phyloP scores from a whole-genome alignment of 2,329 filamentous ascomycete species.

The Pseudogymnoascus sp. region DNA sequence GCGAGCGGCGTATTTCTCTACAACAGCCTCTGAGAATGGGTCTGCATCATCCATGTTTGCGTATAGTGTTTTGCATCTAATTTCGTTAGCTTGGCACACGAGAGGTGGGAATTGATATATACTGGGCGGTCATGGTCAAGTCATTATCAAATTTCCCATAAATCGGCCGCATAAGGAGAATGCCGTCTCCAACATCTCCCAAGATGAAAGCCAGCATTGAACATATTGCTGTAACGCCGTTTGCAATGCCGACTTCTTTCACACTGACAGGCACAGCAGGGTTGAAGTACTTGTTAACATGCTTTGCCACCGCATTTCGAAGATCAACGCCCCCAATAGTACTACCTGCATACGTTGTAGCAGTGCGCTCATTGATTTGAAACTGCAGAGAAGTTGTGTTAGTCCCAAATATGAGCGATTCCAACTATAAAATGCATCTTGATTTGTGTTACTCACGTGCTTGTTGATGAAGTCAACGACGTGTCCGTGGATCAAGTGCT shows the following conservation, averaged over 20 bases:
- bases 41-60: slow-evolving; percentile 32
- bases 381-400: slow-evolving; percentile 24
- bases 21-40: slow-evolving; percentile 30
- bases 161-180: slow-evolving; percentile 38
- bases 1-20: slow-evolving; percentile 33
- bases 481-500: slow-evolving; percentile 33
- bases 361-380: not conserved
- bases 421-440: not conserved
- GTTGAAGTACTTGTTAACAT: slow-evolving; percentile 36
- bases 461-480: slow-evolving; percentile 33
- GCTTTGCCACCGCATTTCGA: slow-evolving; percentile 33
- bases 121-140: slow-evolving; percentile 30
- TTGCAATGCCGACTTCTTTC: slow-evolving; percentile 34
- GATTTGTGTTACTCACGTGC: slow-evolving; percentile 23
- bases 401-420: slow-evolving; percentile 20
- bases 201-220: slow-evolving; percentile 37
- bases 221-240: slow-evolving; percentile 35
- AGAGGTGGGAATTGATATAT: slow-evolving; percentile 12
- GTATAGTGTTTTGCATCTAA: slow-evolving; percentile 12
- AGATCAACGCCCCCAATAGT: slow-evolving; percentile 33
- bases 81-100: not conserved
- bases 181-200: slow-evolving; percentile 37
- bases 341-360: slow-evolving; percentile 35
- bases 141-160: slow-evolving; percentile 44
- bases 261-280: slow-evolving; percentile 30